A percentile compares a stretch with the other conserved stretches of the same genome.
phyloP scores from a whole-genome alignment of 768 basidiomycete species.

The Rhodosporidiobolus sp. region DNA sequence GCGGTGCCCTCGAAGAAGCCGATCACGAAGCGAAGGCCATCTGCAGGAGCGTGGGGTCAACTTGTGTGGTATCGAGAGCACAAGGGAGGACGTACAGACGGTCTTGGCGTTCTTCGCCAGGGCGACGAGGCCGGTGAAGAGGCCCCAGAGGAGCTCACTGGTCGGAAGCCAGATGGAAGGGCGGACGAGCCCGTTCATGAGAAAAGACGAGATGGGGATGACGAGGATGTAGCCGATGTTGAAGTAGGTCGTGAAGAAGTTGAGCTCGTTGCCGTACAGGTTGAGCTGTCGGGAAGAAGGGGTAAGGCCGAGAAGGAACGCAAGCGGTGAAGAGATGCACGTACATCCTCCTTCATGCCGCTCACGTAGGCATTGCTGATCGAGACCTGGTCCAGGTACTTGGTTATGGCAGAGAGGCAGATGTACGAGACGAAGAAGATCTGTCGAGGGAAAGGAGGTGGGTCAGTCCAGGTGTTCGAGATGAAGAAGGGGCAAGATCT shows the following conservation, averaged over 20 bases:
- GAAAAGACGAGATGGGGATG: constrained; percentile 40
- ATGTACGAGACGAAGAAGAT: no score
- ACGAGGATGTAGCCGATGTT: constrained; percentile 29
- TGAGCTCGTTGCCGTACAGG: constrained; percentile 41
- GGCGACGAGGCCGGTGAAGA: constrained; percentile 35
- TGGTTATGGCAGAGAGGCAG: no score
- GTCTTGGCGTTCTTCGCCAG: constrained; percentile 37
- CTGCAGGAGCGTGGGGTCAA: constrained; percentile 26
- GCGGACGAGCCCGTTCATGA: not conserved
- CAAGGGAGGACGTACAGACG: constrained; percentile 12
- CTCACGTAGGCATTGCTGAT: not conserved
- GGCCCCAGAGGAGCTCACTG: constrained; percentile 1
- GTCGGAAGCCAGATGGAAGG: not conserved
- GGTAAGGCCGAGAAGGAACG: not conserved
- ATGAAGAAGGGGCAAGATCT: no score
- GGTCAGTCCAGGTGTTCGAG: no score
- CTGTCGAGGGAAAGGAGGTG: no score
- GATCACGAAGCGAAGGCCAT: no score
- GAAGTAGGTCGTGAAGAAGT: constrained; percentile 40
- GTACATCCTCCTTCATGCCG: constrained; percentile 45
- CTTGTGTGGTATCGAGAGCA: not conserved
- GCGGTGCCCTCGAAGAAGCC: not conserved
- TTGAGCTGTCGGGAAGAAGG: not conserved
- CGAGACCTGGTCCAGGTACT: no score
- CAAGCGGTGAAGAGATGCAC: not conserved